Base-by-base conservation (phyloP, 2,329 filamentous ascomycete genomes). In the Nothopassalora personata region DNA sequence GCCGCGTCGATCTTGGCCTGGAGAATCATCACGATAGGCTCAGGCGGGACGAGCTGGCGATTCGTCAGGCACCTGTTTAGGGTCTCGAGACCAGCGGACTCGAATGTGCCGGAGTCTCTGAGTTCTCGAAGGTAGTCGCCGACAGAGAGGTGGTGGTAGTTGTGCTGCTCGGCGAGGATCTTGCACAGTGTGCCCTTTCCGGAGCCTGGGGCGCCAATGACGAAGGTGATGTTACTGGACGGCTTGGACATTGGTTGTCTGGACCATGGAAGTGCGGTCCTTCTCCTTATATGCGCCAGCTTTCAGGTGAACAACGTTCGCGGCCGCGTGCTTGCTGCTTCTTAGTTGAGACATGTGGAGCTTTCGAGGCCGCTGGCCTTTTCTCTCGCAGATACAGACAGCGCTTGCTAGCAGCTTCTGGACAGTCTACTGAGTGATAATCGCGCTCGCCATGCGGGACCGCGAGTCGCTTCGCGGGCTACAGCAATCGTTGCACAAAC, bases 171-270 rank as follows among this genome's bases (percentile, higher is more conserved):
- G 15, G 15, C 36, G 28, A 61, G 51, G 10, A 30, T 11, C 9
- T 27, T 18, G 48, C 71, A 72, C 5, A 72, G 63, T 1, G 70
- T 73, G 11, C 72, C 71, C 66, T 74, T 73, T 15, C 72, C 71
- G 28, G 71, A 65, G 30, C 70, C 71, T 18, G 72, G 73, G 28
- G 66, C 61, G 30, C 58, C 54, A 47, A 58, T 31, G 19, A 51
- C 48, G 43, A 59, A 45, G 19, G 53, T 51, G 15, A 56, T 53
- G 8, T 43, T 19, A 33, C 49, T 30, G 28, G 31, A 28, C 11
- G 19, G 6, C 15, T 11, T 15, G 5, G 39, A 18, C 39, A 18
- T 18, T 43, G 39, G 3, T 18, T 18, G 39, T 43, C 23, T 23
- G 23, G 23, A 23, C 23, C 23, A 23, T 23, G 23, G 23, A 23